Conservation (phyloP, 2,329 filamentous ascomycete genomes). For the Parasarocladium wereldwijsianum region DNA sequence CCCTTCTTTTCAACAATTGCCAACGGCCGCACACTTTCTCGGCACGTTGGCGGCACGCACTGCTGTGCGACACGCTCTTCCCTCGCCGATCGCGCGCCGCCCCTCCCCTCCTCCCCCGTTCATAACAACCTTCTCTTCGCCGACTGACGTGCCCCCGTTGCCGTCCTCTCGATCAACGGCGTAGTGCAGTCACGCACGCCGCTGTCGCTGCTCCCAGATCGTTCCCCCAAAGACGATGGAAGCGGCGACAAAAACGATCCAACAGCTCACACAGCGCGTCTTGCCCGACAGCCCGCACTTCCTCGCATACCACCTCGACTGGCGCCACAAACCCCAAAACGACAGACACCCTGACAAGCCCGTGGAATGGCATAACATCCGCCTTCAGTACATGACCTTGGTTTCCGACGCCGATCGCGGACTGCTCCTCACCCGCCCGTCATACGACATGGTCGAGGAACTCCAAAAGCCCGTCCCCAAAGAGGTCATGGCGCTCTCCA, state of each 20-base stretch:
- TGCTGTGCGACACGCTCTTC: too few species aligned
- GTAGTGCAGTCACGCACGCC: too few species aligned
- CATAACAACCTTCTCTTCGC: too few species aligned
- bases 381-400: constrained; percentile 42
- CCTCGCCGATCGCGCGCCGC: too few species aligned
- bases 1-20: too few species aligned
- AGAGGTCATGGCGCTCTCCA: constrained; percentile 23
- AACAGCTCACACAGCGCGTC: constrained; percentile 35
- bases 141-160: too few species aligned
- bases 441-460: constrained; percentile 42
- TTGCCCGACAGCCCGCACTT: constrained; percentile 38
- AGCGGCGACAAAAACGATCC: constrained; percentile 41
- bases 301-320: constrained; percentile 32
- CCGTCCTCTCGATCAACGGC: too few species aligned
- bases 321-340: constrained; percentile 29
- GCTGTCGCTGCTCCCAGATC: too few species aligned
- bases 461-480: constrained; percentile 25
- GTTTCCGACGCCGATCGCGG: constrained; percentile 43
- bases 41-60: too few species aligned
- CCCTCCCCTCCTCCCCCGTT: too few species aligned
- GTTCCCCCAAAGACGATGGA: constrained; percentile 38
- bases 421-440: constrained; percentile 38
- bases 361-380: constrained; percentile 34
- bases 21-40: too few species aligned
- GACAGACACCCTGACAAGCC: constrained; percentile 23